Conservation (phyloP, 2,329 filamentous ascomycete genomes). For the Botrytis tulipae region DNA sequence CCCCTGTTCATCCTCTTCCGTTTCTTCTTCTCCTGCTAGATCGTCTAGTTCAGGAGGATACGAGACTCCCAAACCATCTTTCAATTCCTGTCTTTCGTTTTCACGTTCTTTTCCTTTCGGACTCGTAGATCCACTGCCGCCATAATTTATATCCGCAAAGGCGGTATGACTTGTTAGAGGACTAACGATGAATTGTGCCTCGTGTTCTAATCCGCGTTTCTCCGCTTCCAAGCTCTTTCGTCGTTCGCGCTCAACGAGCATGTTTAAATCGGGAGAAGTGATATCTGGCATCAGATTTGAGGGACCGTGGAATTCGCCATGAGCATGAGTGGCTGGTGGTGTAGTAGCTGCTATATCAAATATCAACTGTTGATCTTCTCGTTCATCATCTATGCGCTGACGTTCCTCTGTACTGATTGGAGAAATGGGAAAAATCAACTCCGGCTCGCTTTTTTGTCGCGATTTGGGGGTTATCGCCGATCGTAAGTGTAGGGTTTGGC, state of each 20-base stretch:
- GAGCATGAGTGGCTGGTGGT: not conserved
- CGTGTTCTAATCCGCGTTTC: constrained; percentile 15
- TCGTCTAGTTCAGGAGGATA: not conserved
- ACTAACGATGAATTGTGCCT: constrained; percentile 16
- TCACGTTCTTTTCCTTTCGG: not conserved
- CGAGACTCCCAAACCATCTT: not conserved
- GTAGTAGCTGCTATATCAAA: constrained; percentile 18
- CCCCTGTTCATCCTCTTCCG: constrained; percentile 13
- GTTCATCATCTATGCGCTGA: constrained; percentile 1
- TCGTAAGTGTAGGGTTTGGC: constrained; percentile 2
- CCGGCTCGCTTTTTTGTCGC: constrained; percentile 5
- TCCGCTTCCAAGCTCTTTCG: constrained; percentile 15
- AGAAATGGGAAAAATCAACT: constrained; percentile 7
- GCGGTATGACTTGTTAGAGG: constrained; percentile 12
- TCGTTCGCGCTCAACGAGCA: constrained; percentile 6
- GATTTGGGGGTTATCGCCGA: not conserved
- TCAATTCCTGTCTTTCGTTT: not conserved
- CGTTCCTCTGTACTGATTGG: not conserved
- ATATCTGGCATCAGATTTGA: not conserved
- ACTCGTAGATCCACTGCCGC: not conserved
- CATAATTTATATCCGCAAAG: not conserved
- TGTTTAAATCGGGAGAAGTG: not conserved
- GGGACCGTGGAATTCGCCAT: not conserved
- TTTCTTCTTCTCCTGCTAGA: constrained; percentile 12
- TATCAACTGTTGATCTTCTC: constrained; percentile 15